Evolutionary conservation across 257 asterid genomes (phyloP).

Genomic region (Vinca minor): DNA sequence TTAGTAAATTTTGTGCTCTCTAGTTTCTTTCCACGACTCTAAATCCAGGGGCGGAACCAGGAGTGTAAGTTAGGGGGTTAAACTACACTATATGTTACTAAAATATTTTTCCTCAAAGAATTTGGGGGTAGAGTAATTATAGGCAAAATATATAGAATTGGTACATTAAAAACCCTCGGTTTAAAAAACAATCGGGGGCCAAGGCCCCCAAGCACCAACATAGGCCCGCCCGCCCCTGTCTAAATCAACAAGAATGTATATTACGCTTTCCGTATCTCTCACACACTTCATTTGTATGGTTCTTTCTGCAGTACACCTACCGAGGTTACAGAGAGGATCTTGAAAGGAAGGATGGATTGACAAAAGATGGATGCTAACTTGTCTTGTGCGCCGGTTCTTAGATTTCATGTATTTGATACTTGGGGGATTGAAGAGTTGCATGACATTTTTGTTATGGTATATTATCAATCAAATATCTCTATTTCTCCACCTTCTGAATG

Average conservation of each 20-base stretch:
- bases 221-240: too few relatives aligned
- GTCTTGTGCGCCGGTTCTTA: neutral
- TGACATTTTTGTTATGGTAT: neutral
- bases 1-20: too few relatives aligned
- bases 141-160: too few relatives aligned
- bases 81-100: too few relatives aligned
- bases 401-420: neutral
- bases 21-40: too few relatives aligned
- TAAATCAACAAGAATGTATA: neutral
- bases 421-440: neutral
- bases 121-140: too few relatives aligned
- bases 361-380: neutral
- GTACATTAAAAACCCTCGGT: too few relatives aligned
- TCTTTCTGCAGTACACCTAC: slow-evolving; percentile 71
- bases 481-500: neutral
- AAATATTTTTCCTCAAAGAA: too few relatives aligned
- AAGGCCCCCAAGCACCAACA: too few relatives aligned
- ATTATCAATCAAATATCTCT: neutral
- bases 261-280: neutral
- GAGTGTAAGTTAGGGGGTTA: too few relatives aligned
- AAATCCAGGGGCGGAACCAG: too few relatives aligned
- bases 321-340: slow-evolving; percentile 78
- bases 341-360: slow-evolving; percentile 89
- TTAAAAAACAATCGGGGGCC: too few relatives aligned
- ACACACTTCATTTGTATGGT: neutral